Percentiles rank a stretch among this genome's conserved stretches.
These are phyloP conservation scores for Dendrocalamus sinicus DNA, from an alignment of 176 grass and related monocot genomes.

Conservation along the genomic window DNA sequence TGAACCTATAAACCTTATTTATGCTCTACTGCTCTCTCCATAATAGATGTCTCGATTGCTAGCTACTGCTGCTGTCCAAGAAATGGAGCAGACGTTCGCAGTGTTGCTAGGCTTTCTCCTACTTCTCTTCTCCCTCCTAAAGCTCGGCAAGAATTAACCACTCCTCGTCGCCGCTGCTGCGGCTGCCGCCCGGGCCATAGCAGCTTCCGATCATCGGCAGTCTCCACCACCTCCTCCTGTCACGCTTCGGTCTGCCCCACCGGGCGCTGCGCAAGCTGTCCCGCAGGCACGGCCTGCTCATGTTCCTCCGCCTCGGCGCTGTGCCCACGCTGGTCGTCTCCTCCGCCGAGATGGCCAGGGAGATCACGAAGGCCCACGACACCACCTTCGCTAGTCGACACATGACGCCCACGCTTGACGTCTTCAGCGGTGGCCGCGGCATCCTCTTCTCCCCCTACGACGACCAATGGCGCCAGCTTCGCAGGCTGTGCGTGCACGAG, in stretches of 20 bases:
- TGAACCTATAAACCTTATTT: too few species aligned
- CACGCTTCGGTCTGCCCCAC: slow-evolving; percentile 7
- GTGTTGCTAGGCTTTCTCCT: too few species aligned
- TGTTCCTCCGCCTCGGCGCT: slow-evolving; percentile 45
- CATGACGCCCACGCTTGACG: slow-evolving; percentile 7
- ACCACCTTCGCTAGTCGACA: slow-evolving; percentile 37
- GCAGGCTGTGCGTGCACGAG: slow-evolving; percentile 42
- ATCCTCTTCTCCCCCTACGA: slow-evolving; percentile 51
- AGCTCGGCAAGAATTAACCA: background rate
- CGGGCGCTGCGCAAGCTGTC: slow-evolving; percentile 16
- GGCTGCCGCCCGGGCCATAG: slow-evolving; percentile 30
- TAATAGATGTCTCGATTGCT: too few species aligned
- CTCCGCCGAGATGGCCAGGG: slow-evolving; percentile 34
- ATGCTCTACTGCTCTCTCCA: too few species aligned
- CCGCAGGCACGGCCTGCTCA: slow-evolving; percentile 26
- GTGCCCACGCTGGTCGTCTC: slow-evolving; percentile 46
- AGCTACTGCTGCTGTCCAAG: too few species aligned
- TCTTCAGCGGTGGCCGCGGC: background rate
- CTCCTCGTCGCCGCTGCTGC: background rate
- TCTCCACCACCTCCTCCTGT: slow-evolving; percentile 45
- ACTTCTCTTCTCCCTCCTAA: too few species aligned
- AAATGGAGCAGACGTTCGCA: too few species aligned
- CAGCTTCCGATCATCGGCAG: slow-evolving; percentile 47
- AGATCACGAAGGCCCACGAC: slow-evolving; percentile 46
- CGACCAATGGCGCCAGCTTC: slow-evolving; percentile 52